A percentile compares a stretch with the other conserved stretches of the same genome.
These are phyloP conservation scores for Chaetomium strumarium DNA, from an alignment of 2,329 filamentous ascomycete genomes.

Conservation along the genomic window DNA sequence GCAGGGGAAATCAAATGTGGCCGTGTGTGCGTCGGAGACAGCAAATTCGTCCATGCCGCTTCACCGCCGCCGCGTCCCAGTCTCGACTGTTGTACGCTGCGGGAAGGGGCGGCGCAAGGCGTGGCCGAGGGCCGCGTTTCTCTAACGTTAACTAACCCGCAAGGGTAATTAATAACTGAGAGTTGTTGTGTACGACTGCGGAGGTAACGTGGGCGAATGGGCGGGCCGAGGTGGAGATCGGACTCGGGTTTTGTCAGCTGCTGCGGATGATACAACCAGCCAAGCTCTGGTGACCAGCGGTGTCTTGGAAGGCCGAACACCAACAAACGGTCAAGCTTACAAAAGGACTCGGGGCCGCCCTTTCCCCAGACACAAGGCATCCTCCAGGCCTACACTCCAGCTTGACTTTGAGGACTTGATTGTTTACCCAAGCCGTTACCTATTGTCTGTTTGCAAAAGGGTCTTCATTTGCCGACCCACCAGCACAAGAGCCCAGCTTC, in stretches of 20 bases:
- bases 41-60: slow-evolving; percentile 8
- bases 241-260: slow-evolving; percentile 27
- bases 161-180: slow-evolving; percentile 11
- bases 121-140: slow-evolving; percentile 14
- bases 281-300: slow-evolving; percentile 24
- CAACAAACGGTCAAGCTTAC: slow-evolving; percentile 24
- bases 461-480: not conserved
- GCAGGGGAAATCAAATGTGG: slow-evolving; percentile 13
- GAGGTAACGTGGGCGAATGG: slow-evolving; percentile 5
- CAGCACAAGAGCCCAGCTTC: not conserved
- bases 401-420: not conserved
- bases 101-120: slow-evolving; percentile 18
- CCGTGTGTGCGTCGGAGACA: slow-evolving; percentile 14
- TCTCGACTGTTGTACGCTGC: slow-evolving; percentile 4
- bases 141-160: slow-evolving; percentile 8
- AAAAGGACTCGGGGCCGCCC: slow-evolving; percentile 22
- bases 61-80: slow-evolving; percentile 23
- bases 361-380: slow-evolving; percentile 11
- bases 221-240: slow-evolving; percentile 16
- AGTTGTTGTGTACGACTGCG: too few relatives aligned
- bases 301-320: slow-evolving; percentile 23
- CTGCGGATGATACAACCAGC: slow-evolving; percentile 25
- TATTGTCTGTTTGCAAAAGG: not conserved
- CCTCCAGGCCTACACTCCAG: slow-evolving; percentile 9
- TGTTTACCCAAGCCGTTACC: not conserved